phyloP scores from a whole-genome alignment of 164 flowering plant species.

The Annona squamosa region DNA sequence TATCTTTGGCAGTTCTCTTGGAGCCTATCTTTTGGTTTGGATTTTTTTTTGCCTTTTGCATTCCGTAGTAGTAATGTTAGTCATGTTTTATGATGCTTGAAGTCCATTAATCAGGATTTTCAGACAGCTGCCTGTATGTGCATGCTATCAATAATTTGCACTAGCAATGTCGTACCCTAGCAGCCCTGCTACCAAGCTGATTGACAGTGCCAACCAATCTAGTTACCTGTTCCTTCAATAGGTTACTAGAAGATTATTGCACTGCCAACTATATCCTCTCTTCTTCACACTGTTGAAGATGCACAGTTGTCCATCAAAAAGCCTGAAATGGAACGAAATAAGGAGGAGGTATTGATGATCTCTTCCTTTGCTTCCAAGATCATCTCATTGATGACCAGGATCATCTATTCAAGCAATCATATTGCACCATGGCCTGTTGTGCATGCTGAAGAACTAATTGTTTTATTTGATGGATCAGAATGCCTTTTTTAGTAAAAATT shows the following conservation, averaged over 20 bases:
- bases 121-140: not conserved
- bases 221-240: not conserved
- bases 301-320: not conserved
- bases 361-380: not conserved
- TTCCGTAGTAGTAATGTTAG: not conserved
- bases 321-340: not conserved
- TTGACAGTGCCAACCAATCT: not conserved
- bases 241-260: not conserved
- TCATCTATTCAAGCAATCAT: not conserved
- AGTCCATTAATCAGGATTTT: not conserved
- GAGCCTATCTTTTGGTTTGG: conserved; percentile 52
- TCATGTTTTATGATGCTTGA: not conserved
- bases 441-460: not conserved
- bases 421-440: not conserved
- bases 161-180: not conserved
- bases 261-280: not conserved
- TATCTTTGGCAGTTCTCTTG: conserved; percentile 46
- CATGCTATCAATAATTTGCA: not conserved
- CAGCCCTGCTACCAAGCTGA: too few relatives aligned
- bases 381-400: not conserved
- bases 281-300: not conserved
- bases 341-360: not conserved
- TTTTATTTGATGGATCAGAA: too few relatives aligned
- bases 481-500: too few relatives aligned
- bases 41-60: not conserved